A percentile compares a stretch with the other conserved stretches of the same genome.
These are phyloP conservation scores for Alternaria solani DNA, from an alignment of 2,329 filamentous ascomycete genomes.

Conservation along the genomic window DNA sequence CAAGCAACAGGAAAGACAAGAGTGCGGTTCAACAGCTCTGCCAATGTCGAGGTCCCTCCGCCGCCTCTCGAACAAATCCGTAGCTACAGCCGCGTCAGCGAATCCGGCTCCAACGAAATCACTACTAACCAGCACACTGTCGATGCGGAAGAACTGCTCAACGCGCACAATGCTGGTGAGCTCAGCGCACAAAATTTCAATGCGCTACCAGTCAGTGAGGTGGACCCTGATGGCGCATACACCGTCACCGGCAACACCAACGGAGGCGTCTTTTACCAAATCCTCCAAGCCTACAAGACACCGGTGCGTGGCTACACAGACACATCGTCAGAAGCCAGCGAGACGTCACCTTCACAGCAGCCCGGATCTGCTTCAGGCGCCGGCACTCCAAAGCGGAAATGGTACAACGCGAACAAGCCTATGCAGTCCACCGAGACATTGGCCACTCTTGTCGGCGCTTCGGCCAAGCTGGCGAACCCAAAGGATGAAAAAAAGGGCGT, in stretches of 20 bases:
- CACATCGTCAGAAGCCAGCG: slow-evolving; percentile 26
- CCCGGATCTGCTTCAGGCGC: slow-evolving; percentile 34
- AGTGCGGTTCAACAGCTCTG: slow-evolving; percentile 42
- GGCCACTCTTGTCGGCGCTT: slow-evolving; percentile 41
- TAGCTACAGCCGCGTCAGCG: slow-evolving; percentile 24
- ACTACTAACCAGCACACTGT: slow-evolving; percentile 23
- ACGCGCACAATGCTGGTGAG: slow-evolving; percentile 26
- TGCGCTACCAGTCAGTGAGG: slow-evolving; percentile 8
- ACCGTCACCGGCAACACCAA: slow-evolving; percentile 38
- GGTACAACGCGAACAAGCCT: slow-evolving; percentile 41
- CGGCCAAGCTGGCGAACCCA: slow-evolving; percentile 40
- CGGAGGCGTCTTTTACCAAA: slow-evolving; percentile 44
- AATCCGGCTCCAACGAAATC: slow-evolving; percentile 20
- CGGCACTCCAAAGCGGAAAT: slow-evolving; percentile 40
- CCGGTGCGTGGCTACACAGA: slow-evolving; percentile 26
- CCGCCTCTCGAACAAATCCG: slow-evolving; percentile 12
- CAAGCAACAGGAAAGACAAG: slow-evolving; percentile 23
- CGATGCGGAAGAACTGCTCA: slow-evolving; percentile 34
- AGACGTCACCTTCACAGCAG: slow-evolving; percentile 20
- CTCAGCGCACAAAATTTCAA: slow-evolving; percentile 6
- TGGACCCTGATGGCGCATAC: slow-evolving; percentile 30
- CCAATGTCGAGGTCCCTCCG: slow-evolving; percentile 31
- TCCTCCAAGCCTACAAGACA: slow-evolving; percentile 43
- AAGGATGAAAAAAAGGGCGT: slow-evolving; percentile 30
- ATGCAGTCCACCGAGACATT: slow-evolving; percentile 41